Evolutionary conservation across 75 land plant species (phyloP).

Genomic region (Picea glauca): DNA sequence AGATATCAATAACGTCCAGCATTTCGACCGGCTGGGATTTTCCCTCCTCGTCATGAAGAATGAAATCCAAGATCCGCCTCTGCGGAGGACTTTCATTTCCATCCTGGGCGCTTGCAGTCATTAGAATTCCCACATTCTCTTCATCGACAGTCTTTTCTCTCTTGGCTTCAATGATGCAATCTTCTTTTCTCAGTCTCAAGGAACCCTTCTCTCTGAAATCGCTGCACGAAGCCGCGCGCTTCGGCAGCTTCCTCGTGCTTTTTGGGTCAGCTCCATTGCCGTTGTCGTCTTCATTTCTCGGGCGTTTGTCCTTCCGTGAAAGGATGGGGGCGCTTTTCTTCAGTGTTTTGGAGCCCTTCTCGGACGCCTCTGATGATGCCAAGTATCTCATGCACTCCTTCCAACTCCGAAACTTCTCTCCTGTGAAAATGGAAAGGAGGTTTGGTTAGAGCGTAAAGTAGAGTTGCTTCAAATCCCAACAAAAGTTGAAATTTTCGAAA

Average conservation of each 20-base stretch:
- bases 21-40: conserved; percentile 57
- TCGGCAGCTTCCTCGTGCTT: conserved; percentile 46
- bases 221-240: conserved; percentile 64
- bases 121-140: conserved; percentile 39
- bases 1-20: conserved; percentile 60
- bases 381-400: conserved; percentile 25
- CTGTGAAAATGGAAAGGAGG: neutral
- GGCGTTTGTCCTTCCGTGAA: neutral
- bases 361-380: neutral
- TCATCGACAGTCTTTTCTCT: conserved; percentile 36
- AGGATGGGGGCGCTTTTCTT: too few species aligned
- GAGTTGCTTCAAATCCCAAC: too few species aligned
- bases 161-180: conserved; percentile 32
- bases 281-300: neutral
- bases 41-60: conserved; percentile 72
- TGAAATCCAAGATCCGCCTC: conserved; percentile 57
- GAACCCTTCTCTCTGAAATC: conserved; percentile 51
- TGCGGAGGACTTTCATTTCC: conserved; percentile 15
- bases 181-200: conserved; percentile 32
- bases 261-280: conserved; percentile 6
- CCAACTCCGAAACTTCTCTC: conserved; percentile 31
- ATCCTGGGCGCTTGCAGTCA: conserved; percentile 30
- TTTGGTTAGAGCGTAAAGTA: too few species aligned
- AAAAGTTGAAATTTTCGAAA: too few species aligned
- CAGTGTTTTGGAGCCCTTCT: too few species aligned